A percentile compares a stretch with the other conserved stretches of the same genome.
Evolutionary conservation across 495 filamentous ascomycete genomes (phyloP).

Genomic region (Podospora pseudoanserina): DNA sequence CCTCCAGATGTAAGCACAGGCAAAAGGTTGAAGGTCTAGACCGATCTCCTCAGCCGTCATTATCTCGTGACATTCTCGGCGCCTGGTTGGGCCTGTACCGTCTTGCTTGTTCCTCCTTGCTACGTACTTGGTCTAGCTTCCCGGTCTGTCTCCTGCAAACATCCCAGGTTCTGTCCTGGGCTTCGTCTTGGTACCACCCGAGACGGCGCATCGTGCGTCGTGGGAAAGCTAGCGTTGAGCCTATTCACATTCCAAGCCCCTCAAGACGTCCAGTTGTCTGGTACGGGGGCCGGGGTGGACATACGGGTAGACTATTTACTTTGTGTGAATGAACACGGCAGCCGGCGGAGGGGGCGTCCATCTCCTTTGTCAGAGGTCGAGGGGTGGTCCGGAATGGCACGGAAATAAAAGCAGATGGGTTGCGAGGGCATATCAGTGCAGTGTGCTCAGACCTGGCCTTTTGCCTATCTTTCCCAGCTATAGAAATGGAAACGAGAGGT

Average conservation of each 20-base stretch:
- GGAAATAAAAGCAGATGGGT: neutral
- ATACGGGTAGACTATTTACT: neutral
- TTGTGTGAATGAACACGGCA: neutral
- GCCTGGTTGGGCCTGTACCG: neutral
- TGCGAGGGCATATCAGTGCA: neutral
- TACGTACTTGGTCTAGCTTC: neutral
- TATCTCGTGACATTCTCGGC: neutral
- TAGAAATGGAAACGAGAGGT: neutral
- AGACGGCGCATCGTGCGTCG: neutral
- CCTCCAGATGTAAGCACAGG: neutral
- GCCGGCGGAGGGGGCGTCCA: too few species aligned
- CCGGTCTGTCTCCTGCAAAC: neutral
- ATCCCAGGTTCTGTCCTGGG: neutral
- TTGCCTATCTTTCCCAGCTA: neutral
- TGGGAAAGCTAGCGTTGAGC: neutral
- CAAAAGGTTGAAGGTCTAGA: neutral
- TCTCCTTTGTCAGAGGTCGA: neutral
- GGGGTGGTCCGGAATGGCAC: neutral
- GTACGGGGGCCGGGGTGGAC: neutral
- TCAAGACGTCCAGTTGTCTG: neutral
- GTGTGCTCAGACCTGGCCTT: neutral
- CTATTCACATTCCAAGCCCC: neutral
- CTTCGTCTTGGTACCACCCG: constrained; percentile 1
- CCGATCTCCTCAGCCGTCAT: neutral
- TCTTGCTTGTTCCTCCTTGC: neutral